phyloP scores from a whole-genome alignment of 139 green algal genomes.

The Micractinium conductrix region DNA sequence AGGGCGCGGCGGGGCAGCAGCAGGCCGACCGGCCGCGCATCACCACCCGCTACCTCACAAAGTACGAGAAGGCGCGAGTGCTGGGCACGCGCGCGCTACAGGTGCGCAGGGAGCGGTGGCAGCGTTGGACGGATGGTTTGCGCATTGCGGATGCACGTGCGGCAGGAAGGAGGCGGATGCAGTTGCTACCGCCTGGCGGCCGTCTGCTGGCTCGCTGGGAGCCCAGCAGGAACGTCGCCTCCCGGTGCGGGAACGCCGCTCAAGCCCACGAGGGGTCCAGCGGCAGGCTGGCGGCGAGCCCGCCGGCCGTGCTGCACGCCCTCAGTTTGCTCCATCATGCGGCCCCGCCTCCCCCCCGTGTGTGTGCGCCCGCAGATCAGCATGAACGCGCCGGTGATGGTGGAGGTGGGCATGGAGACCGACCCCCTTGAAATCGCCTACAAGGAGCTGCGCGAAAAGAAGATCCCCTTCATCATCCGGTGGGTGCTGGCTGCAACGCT shows the following conservation, averaged over 20 bases:
- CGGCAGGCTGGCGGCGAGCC: too few relatives aligned
- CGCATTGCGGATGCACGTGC: too few relatives aligned
- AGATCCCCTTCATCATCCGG: constrained; percentile 98
- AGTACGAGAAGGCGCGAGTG: constrained; percentile 96
- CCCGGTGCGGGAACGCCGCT: too few relatives aligned
- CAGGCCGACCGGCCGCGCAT: constrained; percentile 67
- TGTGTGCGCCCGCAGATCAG: constrained; percentile 28
- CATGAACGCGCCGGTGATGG: constrained; percentile 99
- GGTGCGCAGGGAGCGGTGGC: constrained; percentile 54
- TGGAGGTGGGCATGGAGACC: constrained; percentile 85
- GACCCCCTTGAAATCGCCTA: constrained; percentile 85
- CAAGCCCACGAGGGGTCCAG: too few relatives aligned
- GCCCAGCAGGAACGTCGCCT: too few relatives aligned
- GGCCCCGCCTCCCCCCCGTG: too few relatives aligned
- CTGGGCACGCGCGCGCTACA: constrained; percentile 95
- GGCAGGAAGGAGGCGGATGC: too few relatives aligned
- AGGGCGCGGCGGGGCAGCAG: background rate
- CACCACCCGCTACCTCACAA: constrained; percentile 97
- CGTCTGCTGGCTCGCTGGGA: too few relatives aligned
- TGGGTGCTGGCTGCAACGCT: constrained; percentile 59
- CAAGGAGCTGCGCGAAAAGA: constrained; percentile 95
- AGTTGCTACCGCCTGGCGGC: too few relatives aligned
- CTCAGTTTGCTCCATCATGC: too few relatives aligned
- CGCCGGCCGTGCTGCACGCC: too few relatives aligned
- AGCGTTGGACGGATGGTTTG: too few relatives aligned